Evolutionary conservation across 2,329 filamentous ascomycete genomes (phyloP).

Genomic region (Coniochaeta sp.): DNA sequence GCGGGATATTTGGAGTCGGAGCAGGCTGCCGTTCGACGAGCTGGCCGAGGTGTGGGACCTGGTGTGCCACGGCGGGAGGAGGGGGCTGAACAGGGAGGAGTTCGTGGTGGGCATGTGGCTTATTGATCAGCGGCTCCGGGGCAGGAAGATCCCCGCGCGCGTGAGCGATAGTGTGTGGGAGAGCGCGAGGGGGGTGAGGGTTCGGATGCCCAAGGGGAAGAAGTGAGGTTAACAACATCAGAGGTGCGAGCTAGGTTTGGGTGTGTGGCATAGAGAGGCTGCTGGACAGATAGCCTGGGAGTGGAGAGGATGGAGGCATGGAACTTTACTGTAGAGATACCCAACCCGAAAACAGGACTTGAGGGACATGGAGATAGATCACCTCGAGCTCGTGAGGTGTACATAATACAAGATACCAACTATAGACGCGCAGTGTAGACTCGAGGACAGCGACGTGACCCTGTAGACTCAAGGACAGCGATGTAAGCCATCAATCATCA

Average conservation of each 20-base stretch:
- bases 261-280: not conserved
- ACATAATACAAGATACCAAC: too few species aligned
- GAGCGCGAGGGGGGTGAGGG: conserved; percentile 48
- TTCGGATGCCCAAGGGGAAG: conserved; percentile 18
- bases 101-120: conserved; percentile 83
- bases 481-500: too few species aligned
- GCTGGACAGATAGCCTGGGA: not conserved
- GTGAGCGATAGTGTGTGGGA: conserved; percentile 72
- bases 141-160: conserved; percentile 65
- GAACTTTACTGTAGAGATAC: not conserved
- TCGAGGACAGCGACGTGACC: too few species aligned
- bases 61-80: conserved; percentile 51
- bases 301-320: not conserved
- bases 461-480: too few species aligned
- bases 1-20: conserved; percentile 68
- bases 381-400: not conserved
- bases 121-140: conserved; percentile 72
- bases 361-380: not conserved
- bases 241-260: not conserved
- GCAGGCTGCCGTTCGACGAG: conserved; percentile 58
- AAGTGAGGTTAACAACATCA: not conserved
- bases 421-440: too few species aligned
- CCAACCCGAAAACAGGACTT: not conserved
- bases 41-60: conserved; percentile 72
- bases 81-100: conserved; percentile 57